Evolutionary conservation across 2,329 filamentous ascomycete species (phyloP).

Genomic region (Aspergillus sp.): DNA sequence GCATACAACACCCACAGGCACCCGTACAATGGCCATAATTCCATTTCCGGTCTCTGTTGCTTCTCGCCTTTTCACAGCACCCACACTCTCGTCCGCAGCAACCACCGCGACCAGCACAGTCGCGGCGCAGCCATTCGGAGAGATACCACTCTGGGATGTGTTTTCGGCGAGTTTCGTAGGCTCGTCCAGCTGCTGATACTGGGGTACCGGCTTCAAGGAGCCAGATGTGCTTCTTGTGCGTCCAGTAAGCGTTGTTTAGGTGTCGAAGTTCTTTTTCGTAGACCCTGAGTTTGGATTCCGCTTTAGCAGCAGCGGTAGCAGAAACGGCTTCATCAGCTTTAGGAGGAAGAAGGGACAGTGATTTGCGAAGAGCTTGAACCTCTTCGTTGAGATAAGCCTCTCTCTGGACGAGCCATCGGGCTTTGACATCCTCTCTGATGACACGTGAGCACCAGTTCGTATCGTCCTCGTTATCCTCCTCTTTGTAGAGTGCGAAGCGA

Average conservation of each 20-base stretch:
- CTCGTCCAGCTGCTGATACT: background rate
- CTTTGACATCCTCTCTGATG: background rate
- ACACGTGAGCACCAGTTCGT: background rate
- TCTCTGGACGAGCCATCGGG: background rate
- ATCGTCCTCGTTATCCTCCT: no score
- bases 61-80: constrained; percentile 2
- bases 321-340: background rate
- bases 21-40: background rate
- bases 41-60: background rate
- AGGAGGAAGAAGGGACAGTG: background rate
- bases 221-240: background rate
- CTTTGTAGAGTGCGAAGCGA: background rate
- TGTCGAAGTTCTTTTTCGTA: background rate
- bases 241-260: background rate
- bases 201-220: background rate
- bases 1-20: background rate
- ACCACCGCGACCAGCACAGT: background rate
- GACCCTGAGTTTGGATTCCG: background rate
- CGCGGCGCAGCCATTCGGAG: background rate
- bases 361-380: background rate
- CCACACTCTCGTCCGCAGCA: background rate
- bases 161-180: background rate
- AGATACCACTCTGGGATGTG: background rate
- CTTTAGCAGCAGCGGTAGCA: background rate
- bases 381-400: background rate